Base-by-base conservation (phyloP, 2,329 filamentous ascomycete genomes). In the Huntiella omanensis region DNA sequence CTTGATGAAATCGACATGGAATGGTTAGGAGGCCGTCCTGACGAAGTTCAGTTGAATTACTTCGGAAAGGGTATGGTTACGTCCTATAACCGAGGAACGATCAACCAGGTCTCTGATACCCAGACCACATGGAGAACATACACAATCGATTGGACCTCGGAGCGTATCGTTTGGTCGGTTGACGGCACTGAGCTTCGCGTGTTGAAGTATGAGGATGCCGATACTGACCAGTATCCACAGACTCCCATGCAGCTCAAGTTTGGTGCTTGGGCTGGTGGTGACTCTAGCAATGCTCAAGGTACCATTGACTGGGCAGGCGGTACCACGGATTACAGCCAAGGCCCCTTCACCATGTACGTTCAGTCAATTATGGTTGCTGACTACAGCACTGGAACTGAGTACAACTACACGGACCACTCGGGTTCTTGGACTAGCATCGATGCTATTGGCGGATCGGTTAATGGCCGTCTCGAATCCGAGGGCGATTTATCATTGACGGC, bases 1-100 rank as follows among this genome's bases (percentile, higher is more conserved):
- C 72, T 95, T 39, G 91, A 98, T 62, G 91, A 98, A 66, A 93
- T 98, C 57, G 91, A 98, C 61, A 83, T 88, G 67, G 91, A 98
- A 62, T 96, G 87, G 84, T 73, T 98, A 17, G 91, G 91, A 49
- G 76, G 79, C 47, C 73, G 83, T 57, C 64, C 71, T 52, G 66
- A 68, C 48, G 70, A 93, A 61, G 83, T 94, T n/a, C 91, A 98
- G 63, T 82, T 78, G 54, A 98, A 98, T 64, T 98, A 93, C 65
- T 98, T 98, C 55, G 85, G 86, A 60, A 94, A 96, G 63, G 91
- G 88, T 45, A 37, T 37, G 32, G 71, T 83, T 54, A 87, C 84
- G 0, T 79, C 73, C 28, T 73, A 73, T n/a, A 93, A 88, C 67
- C 81, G 91, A 47, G 87, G 84, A 51, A 78, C 82, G 49, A 87